Evolutionary conservation across 495 filamentous ascomycete species (phyloP).

Genomic region (Aspergillus nanangensis): DNA sequence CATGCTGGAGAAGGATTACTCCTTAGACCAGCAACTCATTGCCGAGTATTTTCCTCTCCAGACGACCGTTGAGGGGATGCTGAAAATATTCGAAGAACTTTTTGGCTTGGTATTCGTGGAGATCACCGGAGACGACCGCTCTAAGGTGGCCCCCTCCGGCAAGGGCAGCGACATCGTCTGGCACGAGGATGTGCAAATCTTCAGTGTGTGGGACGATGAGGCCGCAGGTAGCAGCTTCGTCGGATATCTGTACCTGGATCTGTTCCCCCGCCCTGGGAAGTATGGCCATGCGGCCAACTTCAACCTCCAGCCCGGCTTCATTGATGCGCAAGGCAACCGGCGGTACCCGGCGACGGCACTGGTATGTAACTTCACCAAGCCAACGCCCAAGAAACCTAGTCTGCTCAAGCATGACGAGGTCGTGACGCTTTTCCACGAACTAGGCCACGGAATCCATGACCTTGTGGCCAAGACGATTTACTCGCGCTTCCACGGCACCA

Average conservation of each 20-base stretch:
- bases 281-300: slow-evolving; percentile 75
- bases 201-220: slow-evolving; percentile 69
- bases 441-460: slow-evolving; percentile 74
- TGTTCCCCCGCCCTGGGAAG: slow-evolving; percentile 64
- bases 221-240: slow-evolving; percentile 62
- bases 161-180: slow-evolving; percentile 64
- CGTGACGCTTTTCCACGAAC: slow-evolving; percentile 68
- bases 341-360: slow-evolving; percentile 66
- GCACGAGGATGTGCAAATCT: slow-evolving; percentile 67
- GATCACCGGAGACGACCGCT: slow-evolving; percentile 57
- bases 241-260: slow-evolving; percentile 67
- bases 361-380: slow-evolving; percentile 70
- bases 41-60: slow-evolving; percentile 92
- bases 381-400: slow-evolving; percentile 63
- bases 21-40: slow-evolving; percentile 82
- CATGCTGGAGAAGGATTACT: slow-evolving; percentile 88
- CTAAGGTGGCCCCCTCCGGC: slow-evolving; percentile 49
- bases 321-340: slow-evolving; percentile 52
- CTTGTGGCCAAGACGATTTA: slow-evolving; percentile 61
- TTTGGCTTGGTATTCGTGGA: slow-evolving; percentile 92
- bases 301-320: slow-evolving; percentile 66
- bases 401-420: slow-evolving; percentile 70
- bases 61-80: slow-evolving; percentile 83
- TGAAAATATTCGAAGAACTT: slow-evolving; percentile 88
- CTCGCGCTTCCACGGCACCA: slow-evolving; percentile 72